These are phyloP conservation scores for Neurospora pannonica DNA, from an alignment of 495 filamentous ascomycete genomes.

Conservation along the genomic window DNA sequence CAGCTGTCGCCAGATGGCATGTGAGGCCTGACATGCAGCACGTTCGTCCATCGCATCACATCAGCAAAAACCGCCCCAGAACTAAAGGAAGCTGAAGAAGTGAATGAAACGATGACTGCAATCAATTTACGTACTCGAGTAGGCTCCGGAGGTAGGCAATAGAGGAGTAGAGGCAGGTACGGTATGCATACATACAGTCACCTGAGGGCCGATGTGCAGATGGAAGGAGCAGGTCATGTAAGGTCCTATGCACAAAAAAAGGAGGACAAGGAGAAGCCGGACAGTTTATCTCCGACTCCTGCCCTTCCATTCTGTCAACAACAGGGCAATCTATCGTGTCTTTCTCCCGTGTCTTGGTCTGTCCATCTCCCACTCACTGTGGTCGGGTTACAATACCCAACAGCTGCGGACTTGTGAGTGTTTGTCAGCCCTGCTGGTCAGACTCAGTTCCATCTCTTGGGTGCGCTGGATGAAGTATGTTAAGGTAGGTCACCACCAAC, in stretches of 20 bases:
- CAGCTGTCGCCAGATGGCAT: neutral
- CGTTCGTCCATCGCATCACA: neutral
- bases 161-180: neutral
- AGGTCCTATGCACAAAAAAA: neutral
- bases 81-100: neutral
- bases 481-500: neutral
- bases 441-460: neutral
- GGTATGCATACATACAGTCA: neutral
- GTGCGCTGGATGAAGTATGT: neutral
- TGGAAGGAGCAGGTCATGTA: neutral
- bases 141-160: neutral
- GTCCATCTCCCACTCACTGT: neutral
- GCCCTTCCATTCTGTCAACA: neutral
- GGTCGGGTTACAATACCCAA: neutral
- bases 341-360: neutral
- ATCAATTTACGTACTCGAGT: neutral
- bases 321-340: neutral
- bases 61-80: neutral
- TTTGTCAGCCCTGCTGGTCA: neutral
- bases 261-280: neutral
- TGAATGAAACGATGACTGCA: neutral
- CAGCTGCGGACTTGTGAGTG: neutral
- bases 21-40: neutral
- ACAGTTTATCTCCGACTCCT: neutral
- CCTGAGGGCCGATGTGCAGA: neutral